Conservation (phyloP, 202 grass and related monocot genomes). For the Saccharum hybrid region DNA sequence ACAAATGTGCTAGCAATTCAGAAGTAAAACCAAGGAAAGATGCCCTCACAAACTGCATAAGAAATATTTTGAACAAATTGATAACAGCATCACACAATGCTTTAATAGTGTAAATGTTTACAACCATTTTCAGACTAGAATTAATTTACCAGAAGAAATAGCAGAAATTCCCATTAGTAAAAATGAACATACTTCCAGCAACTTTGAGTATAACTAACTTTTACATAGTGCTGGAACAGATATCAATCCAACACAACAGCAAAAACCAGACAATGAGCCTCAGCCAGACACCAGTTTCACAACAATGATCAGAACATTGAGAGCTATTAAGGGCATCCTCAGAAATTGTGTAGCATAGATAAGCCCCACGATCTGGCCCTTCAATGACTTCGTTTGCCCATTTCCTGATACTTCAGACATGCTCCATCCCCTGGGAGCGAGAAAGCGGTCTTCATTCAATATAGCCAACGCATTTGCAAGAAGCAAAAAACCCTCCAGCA, state of each 20-base stretch:
- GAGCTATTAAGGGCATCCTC: constrained; percentile 77
- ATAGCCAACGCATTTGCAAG: constrained; percentile 89
- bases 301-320: constrained; percentile 79
- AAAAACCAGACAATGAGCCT: constrained; percentile 11
- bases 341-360: constrained; percentile 89
- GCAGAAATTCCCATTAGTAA: constrained; percentile 21
- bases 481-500: constrained; percentile 82
- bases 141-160: constrained; percentile 40
- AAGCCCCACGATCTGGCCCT: constrained; percentile 87
- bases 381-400: constrained; percentile 71
- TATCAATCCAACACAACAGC: constrained; percentile 20
- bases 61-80: neutral
- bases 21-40: neutral
- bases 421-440: constrained; percentile 85
- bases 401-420: constrained; percentile 87
- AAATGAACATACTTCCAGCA: constrained; percentile 18
- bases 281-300: constrained; percentile 79
- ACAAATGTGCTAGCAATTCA: constrained; percentile 21
- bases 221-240: constrained; percentile 39
- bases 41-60: neutral
- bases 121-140: neutral
- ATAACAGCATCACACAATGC: neutral
- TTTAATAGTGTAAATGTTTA: neutral
- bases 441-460: constrained; percentile 92
- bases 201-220: constrained; percentile 37